phyloP scores from a whole-genome alignment of 2,329 filamentous ascomycete genomes.

The Fusarium sp. region DNA sequence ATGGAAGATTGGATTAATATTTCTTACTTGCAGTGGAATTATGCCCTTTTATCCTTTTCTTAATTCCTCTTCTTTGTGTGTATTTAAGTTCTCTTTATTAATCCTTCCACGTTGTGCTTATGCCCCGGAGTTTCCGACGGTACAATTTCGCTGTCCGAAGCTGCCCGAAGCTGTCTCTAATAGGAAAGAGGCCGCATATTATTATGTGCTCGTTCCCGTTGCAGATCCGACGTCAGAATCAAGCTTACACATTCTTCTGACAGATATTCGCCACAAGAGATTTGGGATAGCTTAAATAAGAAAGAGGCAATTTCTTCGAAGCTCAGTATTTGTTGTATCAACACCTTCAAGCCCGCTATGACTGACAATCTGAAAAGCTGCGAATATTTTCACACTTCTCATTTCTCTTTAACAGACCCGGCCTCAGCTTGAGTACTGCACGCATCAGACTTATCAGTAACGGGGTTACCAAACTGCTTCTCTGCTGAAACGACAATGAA shows the following conservation, averaged over 20 bases:
- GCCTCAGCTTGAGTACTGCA: background rate
- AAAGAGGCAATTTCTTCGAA: no score
- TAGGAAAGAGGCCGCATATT: background rate
- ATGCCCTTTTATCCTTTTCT: fast-evolving
- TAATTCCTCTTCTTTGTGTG: no score
- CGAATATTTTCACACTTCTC: background rate
- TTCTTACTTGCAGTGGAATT: fast-evolving
- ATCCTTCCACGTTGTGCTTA: background rate
- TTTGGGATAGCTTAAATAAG: no score
- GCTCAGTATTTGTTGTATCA: background rate
- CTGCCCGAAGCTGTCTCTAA: background rate
- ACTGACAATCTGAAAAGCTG: no score
- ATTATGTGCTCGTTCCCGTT: no score
- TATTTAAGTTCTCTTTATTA: background rate
- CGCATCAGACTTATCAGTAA: fast-evolving
- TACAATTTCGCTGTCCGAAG: background rate
- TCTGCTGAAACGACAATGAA: background rate
- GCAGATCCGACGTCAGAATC: background rate
- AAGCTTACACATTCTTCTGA: background rate
- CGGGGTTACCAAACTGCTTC: fast-evolving
- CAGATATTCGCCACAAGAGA: background rate
- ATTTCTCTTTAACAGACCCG: background rate
- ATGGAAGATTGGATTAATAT: fast-evolving
- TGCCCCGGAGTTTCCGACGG: conserved; percentile 7
- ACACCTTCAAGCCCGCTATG: no score